Base-by-base conservation (phyloP, 345 rosid species). In the Lumnitzera racemosa region DNA sequence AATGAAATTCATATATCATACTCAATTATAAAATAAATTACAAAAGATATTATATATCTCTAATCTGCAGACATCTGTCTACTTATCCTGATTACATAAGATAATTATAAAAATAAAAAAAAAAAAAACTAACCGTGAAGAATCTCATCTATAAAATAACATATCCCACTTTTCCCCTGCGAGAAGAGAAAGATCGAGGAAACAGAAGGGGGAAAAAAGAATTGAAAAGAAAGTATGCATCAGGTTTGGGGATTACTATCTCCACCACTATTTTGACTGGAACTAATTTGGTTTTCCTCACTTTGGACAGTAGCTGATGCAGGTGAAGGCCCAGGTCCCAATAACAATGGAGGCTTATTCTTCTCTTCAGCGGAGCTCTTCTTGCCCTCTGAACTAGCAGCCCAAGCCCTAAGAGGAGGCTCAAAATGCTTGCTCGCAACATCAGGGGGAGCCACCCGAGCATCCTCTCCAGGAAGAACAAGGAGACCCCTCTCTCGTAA, bases 351-450 rank as follows among this genome's bases (percentile, higher is more conserved):
- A 54, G 84, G n/a, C 56, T 82, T 78, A 16, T 83, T 76, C 77
- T 76, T 74, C 53, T 51, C 57, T 3, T 72, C 51, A 62, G 65
- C 68, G 56, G 85, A 53, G 48, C 74, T 70, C 24, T 68, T 50
- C 29, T 72, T 60, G 48, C 63, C 69, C 53, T 43, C 43, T 9
- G 66, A 71, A 51, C 77, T 74, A 47, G 84, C 79, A 36, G 88
- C 83, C 87, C 78, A 83, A 27, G 94, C 88, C 66, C 94, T 71
- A 23, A 85, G 79, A 7, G 96, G 85, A 64, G 94, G 96, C 66
- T 87, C 96, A 63, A 89, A 92, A 70, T 72, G 82, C 73, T 80
- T 58, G 63, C 88, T 74, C 16, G 86, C 85, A 48, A 87, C 90
- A 77, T 92, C 96, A 53, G 87, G 94, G 11, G 82, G 76, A 12